phyloP scores from a whole-genome alignment of 2,329 filamentous ascomycete species.

The Fusarium tuaranense region DNA sequence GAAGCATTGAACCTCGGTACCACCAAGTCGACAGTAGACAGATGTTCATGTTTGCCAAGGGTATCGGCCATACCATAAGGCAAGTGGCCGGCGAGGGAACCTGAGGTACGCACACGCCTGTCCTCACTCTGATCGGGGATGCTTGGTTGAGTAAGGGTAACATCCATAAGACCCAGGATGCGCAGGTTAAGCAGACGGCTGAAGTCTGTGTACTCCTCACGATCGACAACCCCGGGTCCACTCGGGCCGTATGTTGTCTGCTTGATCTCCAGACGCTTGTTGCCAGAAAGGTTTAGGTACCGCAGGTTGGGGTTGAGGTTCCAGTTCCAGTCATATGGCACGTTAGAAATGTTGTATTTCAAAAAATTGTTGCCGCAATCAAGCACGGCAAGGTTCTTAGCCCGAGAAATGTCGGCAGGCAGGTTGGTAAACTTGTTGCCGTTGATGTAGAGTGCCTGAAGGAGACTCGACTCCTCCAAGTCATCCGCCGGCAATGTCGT shows the following conservation, averaged over 20 bases:
- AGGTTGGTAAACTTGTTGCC: constrained; percentile 98
- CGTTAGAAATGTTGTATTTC: constrained; percentile 99
- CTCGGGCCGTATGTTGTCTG: constrained; percentile 64
- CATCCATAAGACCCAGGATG: constrained; percentile 95
- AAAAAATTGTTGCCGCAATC: constrained; percentile 95
- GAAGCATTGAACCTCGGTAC: constrained; percentile 91
- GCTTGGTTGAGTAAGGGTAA: constrained; percentile 91
- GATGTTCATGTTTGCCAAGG: constrained; percentile 89
- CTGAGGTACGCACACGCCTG: constrained; percentile 93
- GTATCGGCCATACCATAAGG: constrained; percentile 98
- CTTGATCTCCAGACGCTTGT: constrained; percentile 94
- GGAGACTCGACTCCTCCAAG: constrained; percentile 86
- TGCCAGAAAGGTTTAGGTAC: constrained; percentile 96
- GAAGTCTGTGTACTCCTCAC: constrained; percentile 84
- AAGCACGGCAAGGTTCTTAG: constrained; percentile 89
- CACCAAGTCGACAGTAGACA: constrained; percentile 95
- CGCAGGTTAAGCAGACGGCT: constrained; percentile 85
- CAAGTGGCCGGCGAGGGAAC: constrained; percentile 90
- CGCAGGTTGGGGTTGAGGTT: constrained; percentile 96
- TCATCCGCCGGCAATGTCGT: constrained; percentile 94
- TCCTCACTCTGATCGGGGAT: constrained; percentile 97
- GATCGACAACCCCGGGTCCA: constrained; percentile 65
- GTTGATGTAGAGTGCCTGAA: constrained; percentile 95
- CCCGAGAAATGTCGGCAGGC: constrained; percentile 93
- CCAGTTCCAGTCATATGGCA: constrained; percentile 99